Percentiles rank a stretch among this genome's conserved stretches.
Evolutionary conservation across 352 stramenopile genomes (phyloP).

Genomic region (Phytophthora pistaciae): DNA sequence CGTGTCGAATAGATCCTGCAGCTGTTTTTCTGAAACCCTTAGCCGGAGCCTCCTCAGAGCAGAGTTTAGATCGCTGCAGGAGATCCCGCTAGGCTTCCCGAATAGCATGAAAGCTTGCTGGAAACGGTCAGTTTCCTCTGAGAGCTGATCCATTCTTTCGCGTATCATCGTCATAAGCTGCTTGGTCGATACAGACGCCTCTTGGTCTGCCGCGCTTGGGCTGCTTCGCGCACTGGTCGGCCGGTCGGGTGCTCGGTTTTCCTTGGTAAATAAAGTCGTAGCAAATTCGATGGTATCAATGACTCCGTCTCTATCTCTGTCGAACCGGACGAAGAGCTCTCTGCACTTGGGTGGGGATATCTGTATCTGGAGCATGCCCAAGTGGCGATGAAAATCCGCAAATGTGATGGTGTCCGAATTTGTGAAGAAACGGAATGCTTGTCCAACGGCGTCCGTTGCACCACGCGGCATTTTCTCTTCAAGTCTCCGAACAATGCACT

Average conservation of each 20-base stretch:
- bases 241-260: constrained; percentile 31
- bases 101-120: constrained; percentile 83
- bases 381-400: constrained; percentile 62
- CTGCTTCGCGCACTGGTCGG: constrained; percentile 29
- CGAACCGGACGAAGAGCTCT: constrained; percentile 72
- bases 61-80: constrained; percentile 54
- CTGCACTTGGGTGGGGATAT: constrained; percentile 61
- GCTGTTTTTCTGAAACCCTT: constrained; percentile 58
- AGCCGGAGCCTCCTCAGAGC: constrained; percentile 67
- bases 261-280: constrained; percentile 57
- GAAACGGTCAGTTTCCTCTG: constrained; percentile 77
- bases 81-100: constrained; percentile 69
- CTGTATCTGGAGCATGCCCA: constrained; percentile 68
- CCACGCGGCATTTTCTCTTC: constrained; percentile 59
- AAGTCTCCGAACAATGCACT: constrained; percentile 66
- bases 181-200: constrained; percentile 55
- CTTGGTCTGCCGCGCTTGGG: constrained; percentile 34
- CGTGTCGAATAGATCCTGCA: constrained; percentile 67
- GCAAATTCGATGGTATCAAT: constrained; percentile 81
- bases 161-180: constrained; percentile 66
- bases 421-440: constrained; percentile 78
- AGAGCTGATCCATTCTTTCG: constrained; percentile 72
- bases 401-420: constrained; percentile 72
- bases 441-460: constrained; percentile 60
- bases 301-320: constrained; percentile 62